Percentiles rank a stretch among this genome's conserved stretches.
Evolutionary conservation across 1,284 basidiomycete species (phyloP).

Genomic region (Trichosporon faecale): DNA sequence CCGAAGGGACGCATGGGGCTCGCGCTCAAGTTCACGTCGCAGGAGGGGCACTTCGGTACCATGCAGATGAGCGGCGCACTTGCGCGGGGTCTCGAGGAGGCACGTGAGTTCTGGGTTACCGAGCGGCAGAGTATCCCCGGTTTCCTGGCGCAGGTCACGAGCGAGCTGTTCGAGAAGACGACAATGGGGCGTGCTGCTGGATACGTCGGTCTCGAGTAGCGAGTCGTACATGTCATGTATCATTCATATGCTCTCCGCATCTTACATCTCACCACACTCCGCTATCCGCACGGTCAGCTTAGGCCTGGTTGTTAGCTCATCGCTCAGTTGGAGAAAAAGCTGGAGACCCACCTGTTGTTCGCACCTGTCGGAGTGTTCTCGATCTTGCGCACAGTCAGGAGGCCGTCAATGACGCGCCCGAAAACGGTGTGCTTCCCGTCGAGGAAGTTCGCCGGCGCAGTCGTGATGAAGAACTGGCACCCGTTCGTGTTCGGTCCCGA

Average conservation of each 20-base stretch:
- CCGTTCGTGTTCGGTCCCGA: slow-evolving; percentile 90
- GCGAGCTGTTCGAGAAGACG: slow-evolving; percentile 55
- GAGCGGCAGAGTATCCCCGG: slow-evolving; percentile 56
- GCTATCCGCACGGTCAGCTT: slow-evolving; percentile 29
- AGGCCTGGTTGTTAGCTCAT: slow-evolving; percentile 18
- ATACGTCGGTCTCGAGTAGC: slow-evolving; percentile 45
- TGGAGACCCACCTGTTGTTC: slow-evolving; percentile 37
- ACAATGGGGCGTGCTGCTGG: slow-evolving; percentile 48
- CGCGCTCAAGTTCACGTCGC: slow-evolving; percentile 52
- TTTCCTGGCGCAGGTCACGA: slow-evolving; percentile 56
- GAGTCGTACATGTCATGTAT: not conserved
- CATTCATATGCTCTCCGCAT: not conserved
- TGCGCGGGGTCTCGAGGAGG: slow-evolving; percentile 50
- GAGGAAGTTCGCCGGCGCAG: slow-evolving; percentile 86
- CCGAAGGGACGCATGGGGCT: slow-evolving; percentile 55
- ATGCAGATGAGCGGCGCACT: slow-evolving; percentile 55
- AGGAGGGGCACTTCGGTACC: slow-evolving; percentile 55
- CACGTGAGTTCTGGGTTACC: slow-evolving; percentile 56
- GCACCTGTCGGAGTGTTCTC: slow-evolving; percentile 86
- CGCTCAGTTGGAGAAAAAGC: not conserved
- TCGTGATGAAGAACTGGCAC: slow-evolving; percentile 96
- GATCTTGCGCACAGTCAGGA: slow-evolving; percentile 87
- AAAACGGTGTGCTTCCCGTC: slow-evolving; percentile 95
- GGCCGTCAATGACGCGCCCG: slow-evolving; percentile 80
- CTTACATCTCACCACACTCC: slow-evolving; percentile 58